These are phyloP conservation scores for Lithospermum erythrorhizon DNA, from an alignment of 257 asterid genomes.

Conservation along the genomic window DNA sequence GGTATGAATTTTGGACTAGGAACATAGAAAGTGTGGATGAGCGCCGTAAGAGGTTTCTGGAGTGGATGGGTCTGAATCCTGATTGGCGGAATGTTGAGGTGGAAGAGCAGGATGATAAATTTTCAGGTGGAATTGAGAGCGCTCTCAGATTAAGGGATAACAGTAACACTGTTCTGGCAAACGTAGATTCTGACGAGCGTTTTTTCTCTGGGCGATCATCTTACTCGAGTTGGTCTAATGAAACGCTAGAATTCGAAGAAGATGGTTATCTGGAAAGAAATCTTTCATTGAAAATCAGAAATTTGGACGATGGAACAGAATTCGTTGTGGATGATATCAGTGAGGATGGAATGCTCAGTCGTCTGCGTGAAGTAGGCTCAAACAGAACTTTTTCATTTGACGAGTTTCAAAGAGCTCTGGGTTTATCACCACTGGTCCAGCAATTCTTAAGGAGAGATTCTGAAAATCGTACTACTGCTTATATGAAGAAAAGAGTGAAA, in stretches of 20 bases:
- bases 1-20: conserved; percentile 64
- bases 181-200: conserved; percentile 31
- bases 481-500: conserved; percentile 36
- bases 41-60: conserved; percentile 53
- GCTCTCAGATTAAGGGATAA: conserved; percentile 28
- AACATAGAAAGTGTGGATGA: conserved; percentile 48
- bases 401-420: conserved; percentile 48
- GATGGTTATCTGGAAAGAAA: conserved; percentile 24
- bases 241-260: conserved; percentile 18
- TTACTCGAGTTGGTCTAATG: conserved; percentile 23
- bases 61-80: conserved; percentile 54
- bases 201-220: conserved; percentile 34
- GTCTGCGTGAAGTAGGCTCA: conserved; percentile 46
- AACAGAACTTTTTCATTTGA: conserved; percentile 41
- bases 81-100: conserved; percentile 18
- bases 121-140: conserved; percentile 12
- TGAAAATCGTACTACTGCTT: conserved; percentile 16
- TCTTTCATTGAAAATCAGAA: conserved; percentile 26
- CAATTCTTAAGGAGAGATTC: conserved; percentile 38
- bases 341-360: conserved; percentile 31
- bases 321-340: conserved; percentile 30
- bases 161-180: conserved; percentile 32
- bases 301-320: conserved; percentile 46
- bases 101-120: conserved; percentile 21
- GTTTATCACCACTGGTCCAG: conserved; percentile 52